Base-by-base conservation (phyloP, 768 basidiomycete species). In the Psilocybe sp. region DNA sequence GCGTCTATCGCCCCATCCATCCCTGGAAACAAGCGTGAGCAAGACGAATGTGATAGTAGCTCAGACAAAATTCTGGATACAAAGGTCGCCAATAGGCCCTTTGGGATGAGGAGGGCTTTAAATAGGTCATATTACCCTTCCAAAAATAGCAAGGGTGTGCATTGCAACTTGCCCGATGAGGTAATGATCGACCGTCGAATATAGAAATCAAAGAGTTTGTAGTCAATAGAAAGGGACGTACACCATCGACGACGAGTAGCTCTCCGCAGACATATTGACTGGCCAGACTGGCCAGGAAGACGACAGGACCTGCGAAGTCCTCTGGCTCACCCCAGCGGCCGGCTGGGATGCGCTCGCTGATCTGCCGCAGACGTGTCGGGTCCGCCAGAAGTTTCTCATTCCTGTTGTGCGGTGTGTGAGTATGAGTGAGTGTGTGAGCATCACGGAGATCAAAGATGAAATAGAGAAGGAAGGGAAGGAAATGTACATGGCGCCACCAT, bases 211-310 rank as follows among this genome's bases (percentile, higher is more conserved):
- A 47, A 45, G 48, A 38, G 58, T 16, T 16, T 5, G 59, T 48
- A 46, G 38, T 49, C 47, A 46, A 47, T 44, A 57, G 40, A 47
- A 51, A 49, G 47, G 37, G 16, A 67, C 75, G 67, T 60, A 76
- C 86, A 54, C 86, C 86, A 58, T 89, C 86, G 42, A 89, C 85
- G 35, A 85, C 77, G 45, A 89, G 60, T 32, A 81, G 68, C 63
- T 89, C 87, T 20, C 87, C 88, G 55, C 79, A 84, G 3, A 89
- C 78, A 61, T 89, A 91, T 61, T 84, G 77, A 54, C 81, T 82
- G 1, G 85, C 87, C 41, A 66, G 65, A 53, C 82, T 83, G 12
- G 87, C 85, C 16, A 89, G 76, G 66, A 84, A 91, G 13, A 89
- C 78, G 13, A 82, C 66, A 0, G 82, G 80, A 10, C 87, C 87